phyloP scores from a whole-genome alignment of 352 stramenopile species.

The Globisporangium cylindrosporum region DNA sequence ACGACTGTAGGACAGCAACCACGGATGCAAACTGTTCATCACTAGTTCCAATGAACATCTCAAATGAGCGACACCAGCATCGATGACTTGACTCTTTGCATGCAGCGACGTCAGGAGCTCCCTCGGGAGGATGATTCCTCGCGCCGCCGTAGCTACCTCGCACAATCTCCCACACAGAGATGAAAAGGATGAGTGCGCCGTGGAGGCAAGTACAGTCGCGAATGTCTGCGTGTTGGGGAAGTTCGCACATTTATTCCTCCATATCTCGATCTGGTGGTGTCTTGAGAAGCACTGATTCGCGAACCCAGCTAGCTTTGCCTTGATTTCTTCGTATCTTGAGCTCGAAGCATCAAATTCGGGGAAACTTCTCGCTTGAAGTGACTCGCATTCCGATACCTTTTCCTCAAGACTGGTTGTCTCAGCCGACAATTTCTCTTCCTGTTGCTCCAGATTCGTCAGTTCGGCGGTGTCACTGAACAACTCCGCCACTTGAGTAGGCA shows the following conservation, averaged over 20 bases:
- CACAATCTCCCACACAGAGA: conserved; percentile 15
- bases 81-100: conserved; percentile 27
- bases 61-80: conserved; percentile 30
- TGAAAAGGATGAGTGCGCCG: conserved; percentile 25
- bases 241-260: conserved; percentile 25
- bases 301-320: conserved; percentile 32
- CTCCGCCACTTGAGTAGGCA: conserved; percentile 4
- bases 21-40: conserved; percentile 30
- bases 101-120: conserved; percentile 27
- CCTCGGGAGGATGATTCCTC: conserved; percentile 10
- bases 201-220: conserved; percentile 5
- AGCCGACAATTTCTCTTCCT: conserved; percentile 26
- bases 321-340: conserved; percentile 6
- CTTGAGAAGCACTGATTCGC: conserved; percentile 42
- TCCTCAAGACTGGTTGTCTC: conserved; percentile 13
- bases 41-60: conserved; percentile 28
- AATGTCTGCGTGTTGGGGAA: conserved; percentile 19
- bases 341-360: conserved; percentile 1
- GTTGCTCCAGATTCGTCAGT: conserved; percentile 17
- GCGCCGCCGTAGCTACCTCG: conserved; percentile 13
- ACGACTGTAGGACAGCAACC: conserved; percentile 35
- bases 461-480: not conserved
- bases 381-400: conserved; percentile 10
- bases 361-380: not conserved
- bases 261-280: conserved; percentile 49